Conservation (phyloP, 2,329 filamentous ascomycete species). For the Cladosporium colombiae region DNA sequence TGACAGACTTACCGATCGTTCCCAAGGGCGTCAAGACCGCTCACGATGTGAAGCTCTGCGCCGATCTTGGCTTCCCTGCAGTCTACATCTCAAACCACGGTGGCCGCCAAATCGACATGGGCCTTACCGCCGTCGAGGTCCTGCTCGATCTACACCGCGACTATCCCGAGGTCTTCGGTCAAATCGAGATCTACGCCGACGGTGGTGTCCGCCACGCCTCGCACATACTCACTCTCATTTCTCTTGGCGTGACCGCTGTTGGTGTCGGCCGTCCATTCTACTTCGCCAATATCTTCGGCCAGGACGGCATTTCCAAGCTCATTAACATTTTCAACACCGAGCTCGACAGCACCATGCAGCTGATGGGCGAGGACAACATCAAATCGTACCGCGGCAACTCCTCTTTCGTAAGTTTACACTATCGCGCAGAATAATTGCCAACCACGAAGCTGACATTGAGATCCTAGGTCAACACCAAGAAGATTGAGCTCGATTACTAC, state of each 20-base stretch:
- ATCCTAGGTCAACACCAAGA: slow-evolving; percentile 26
- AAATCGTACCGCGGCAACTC: slow-evolving; percentile 25
- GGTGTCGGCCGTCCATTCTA: slow-evolving; percentile 64
- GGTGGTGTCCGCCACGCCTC: slow-evolving; percentile 66
- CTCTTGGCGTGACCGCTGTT: slow-evolving; percentile 63
- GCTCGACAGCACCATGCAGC: slow-evolving; percentile 64
- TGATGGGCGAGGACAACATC: slow-evolving; percentile 51
- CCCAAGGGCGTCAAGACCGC: slow-evolving; percentile 72
- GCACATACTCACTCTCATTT: slow-evolving; percentile 68
- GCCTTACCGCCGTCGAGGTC: slow-evolving; percentile 58
- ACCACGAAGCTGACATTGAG: background rate
- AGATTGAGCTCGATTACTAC: slow-evolving; percentile 27
- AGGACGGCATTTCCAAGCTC: slow-evolving; percentile 52
- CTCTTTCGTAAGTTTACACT: slow-evolving; percentile 24
- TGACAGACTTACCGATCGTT: slow-evolving; percentile 42
- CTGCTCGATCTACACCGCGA: slow-evolving; percentile 62
- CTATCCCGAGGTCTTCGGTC: slow-evolving; percentile 59
- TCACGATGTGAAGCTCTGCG: slow-evolving; percentile 61
- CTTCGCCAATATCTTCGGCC: slow-evolving; percentile 62
- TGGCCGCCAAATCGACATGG: slow-evolving; percentile 62
- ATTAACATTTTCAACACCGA: slow-evolving; percentile 53
- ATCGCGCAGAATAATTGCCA: background rate
- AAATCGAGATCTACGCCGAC: slow-evolving; percentile 59
- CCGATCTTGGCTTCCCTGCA: slow-evolving; percentile 63
- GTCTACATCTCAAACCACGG: slow-evolving; percentile 75